These are phyloP conservation scores for Penicillium sp. DNA, from an alignment of 2,329 filamentous ascomycete species.

Conservation along the genomic window DNA sequence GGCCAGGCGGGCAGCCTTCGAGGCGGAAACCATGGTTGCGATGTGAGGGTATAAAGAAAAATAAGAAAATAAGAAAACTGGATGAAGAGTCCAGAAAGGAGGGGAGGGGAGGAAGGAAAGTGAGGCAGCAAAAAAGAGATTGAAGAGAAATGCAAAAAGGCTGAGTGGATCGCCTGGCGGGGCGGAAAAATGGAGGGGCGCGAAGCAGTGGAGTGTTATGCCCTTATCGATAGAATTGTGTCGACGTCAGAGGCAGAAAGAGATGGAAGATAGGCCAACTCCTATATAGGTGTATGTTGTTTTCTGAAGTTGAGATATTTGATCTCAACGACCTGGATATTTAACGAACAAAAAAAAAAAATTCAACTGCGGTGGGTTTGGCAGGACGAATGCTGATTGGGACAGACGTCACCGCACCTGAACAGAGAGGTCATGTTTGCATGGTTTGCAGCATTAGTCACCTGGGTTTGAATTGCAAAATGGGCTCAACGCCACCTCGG, in stretches of 20 bases:
- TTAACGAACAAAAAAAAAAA: constrained; percentile 12
- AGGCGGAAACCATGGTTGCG: constrained; percentile 64
- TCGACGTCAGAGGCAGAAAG: constrained; percentile 10
- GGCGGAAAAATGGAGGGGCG: constrained; percentile 32
- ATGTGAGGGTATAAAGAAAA: constrained; percentile 14
- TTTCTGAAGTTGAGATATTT: background rate
- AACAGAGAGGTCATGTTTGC: background rate
- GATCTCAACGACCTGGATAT: background rate
- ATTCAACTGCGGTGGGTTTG: constrained; percentile 8
- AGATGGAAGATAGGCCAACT: background rate
- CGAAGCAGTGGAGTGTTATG: constrained; percentile 27
- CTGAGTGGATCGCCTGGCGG: constrained; percentile 36
- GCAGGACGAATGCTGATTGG: constrained; percentile 4
- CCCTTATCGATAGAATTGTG: constrained; percentile 45
- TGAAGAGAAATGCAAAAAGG: constrained; percentile 36
- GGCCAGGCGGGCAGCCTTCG: constrained; percentile 67
- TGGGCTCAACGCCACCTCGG: too few species aligned
- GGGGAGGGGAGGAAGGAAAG: constrained; percentile 12
- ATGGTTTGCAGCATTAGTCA: background rate
- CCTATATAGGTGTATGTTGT: background rate
- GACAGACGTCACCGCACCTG: constrained; percentile 12
- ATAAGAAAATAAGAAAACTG: constrained; percentile 9
- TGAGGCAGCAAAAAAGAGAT: constrained; percentile 23
- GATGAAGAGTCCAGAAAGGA: constrained; percentile 8
- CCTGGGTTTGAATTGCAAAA: background rate